These are phyloP conservation scores for Eudorina sp. DNA, from an alignment of 139 green algal species.

Conservation along the genomic window DNA sequence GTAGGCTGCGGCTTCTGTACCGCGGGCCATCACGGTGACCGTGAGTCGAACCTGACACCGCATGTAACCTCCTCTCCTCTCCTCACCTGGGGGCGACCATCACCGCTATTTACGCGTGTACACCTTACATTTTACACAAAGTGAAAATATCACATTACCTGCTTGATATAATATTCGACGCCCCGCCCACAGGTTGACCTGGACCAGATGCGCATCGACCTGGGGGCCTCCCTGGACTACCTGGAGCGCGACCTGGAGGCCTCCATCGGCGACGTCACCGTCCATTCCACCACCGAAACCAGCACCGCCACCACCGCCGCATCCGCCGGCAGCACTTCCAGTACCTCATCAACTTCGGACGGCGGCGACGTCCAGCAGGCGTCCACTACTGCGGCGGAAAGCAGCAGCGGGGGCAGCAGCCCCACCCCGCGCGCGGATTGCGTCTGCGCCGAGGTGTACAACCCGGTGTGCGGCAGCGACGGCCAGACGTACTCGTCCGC, in stretches of 20 bases:
- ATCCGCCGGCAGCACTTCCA: not conserved
- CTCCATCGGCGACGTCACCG: constrained; percentile 8
- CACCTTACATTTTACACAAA: too few relatives aligned
- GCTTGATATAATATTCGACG: too few relatives aligned
- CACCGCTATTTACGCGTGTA: too few relatives aligned
- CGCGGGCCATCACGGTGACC: too few relatives aligned
- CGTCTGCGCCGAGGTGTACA: not conserved
- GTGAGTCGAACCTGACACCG: too few relatives aligned
- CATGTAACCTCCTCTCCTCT: too few relatives aligned
- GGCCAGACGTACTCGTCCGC: not conserved
- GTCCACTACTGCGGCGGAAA: too few relatives aligned
- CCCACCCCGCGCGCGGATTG: not conserved
- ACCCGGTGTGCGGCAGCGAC: not conserved
- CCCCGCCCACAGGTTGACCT: constrained; percentile 59
- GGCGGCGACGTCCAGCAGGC: not conserved
- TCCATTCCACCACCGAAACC: not conserved
- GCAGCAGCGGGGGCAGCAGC: not conserved
- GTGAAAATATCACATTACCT: too few relatives aligned
- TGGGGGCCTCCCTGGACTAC: constrained; percentile 59
- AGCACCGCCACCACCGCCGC: not conserved
- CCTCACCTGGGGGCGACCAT: too few relatives aligned
- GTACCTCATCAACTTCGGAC: not conserved
- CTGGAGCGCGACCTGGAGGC: constrained; percentile 66
- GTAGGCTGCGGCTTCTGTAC: too few relatives aligned
- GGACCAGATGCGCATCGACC: constrained; percentile 52